Conservation (phyloP, 2,329 filamentous ascomycete species). For the Hypoxylon sp. region DNA sequence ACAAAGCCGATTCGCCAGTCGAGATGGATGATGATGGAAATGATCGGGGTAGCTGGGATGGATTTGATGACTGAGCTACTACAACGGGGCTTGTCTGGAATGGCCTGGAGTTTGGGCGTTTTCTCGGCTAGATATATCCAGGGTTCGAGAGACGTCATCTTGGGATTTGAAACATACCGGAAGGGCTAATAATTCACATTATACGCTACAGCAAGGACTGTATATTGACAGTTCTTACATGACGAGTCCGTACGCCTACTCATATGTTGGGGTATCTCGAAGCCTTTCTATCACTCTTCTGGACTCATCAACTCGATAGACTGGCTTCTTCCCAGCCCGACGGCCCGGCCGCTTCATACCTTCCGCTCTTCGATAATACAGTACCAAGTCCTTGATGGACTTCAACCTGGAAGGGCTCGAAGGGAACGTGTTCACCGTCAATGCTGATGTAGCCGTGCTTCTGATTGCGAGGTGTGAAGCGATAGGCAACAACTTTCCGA, state of each 20-base stretch:
- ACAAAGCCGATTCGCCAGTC: conserved; percentile 59
- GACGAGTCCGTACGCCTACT: conserved; percentile 14
- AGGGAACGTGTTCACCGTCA: conserved; percentile 90
- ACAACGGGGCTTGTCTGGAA: neutral
- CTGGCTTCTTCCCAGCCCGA: conserved; percentile 62
- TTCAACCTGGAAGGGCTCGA: conserved; percentile 92
- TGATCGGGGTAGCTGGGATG: conserved; percentile 74
- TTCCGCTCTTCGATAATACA: conserved; percentile 82
- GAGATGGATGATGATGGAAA: conserved; percentile 55
- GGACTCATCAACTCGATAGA: conserved; percentile 4
- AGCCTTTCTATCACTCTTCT: conserved; percentile 10
- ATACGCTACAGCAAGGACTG: conserved; percentile 1
- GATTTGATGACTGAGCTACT: conserved; percentile 72
- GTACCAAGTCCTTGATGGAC: conserved; percentile 86
- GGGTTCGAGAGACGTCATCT: neutral
- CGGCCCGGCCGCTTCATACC: conserved; percentile 77
- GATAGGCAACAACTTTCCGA: conserved; percentile 88
- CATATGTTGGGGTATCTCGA: conserved; percentile 37
- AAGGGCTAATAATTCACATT: conserved; percentile 10
- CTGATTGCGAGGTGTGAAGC: conserved; percentile 81
- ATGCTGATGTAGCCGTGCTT: conserved; percentile 90
- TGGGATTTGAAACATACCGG: neutral
- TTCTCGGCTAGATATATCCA: conserved; percentile 29
- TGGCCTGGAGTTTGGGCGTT: conserved; percentile 35
- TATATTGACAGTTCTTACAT: conserved; percentile 8